Percentiles rank a stretch among this genome's conserved stretches.
phyloP scores from a whole-genome alignment of 805 yeast genomes.

The Tetrapisispora namnaoensis region DNA sequence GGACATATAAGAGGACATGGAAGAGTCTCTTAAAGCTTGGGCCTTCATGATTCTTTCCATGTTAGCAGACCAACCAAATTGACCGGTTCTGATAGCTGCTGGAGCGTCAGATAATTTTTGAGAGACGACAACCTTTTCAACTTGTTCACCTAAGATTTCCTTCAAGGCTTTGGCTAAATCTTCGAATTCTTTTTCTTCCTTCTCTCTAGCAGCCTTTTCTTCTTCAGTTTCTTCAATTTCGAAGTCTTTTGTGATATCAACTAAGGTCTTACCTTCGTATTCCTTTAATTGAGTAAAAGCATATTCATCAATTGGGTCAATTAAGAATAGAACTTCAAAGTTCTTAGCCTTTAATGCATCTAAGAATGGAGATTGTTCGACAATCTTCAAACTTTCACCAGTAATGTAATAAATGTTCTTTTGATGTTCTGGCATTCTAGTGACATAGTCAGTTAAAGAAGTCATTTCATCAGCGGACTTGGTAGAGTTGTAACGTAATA shows the following conservation, averaged over 20 bases:
- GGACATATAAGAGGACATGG: constrained; percentile 99
- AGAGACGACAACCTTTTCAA: constrained; percentile 97
- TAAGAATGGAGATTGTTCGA: constrained; percentile 98
- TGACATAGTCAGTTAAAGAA: constrained; percentile 92
- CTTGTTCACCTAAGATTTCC: constrained; percentile 96
- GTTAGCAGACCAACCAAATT: constrained; percentile 99
- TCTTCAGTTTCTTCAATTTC: constrained; percentile 98
- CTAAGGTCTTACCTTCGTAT: constrained; percentile 97
- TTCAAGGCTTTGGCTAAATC: constrained; percentile 90
- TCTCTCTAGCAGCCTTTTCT: constrained; percentile 91
- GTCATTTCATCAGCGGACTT: constrained; percentile 90
- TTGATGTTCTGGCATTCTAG: constrained; percentile 99
- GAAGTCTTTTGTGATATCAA: constrained; percentile 97
- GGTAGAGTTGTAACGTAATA: constrained; percentile 94
- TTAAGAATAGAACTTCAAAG: constrained; percentile 95
- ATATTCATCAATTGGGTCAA: constrained; percentile 99
- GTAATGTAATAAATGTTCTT: constrained; percentile 99
- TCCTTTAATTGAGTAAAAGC: constrained; percentile 99
- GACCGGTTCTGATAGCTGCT: constrained; percentile 99
- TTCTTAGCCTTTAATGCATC: constrained; percentile 97
- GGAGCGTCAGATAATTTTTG: constrained; percentile 97
- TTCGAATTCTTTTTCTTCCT: constrained; percentile 86
- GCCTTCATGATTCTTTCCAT: constrained; percentile 99
- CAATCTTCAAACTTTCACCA: constrained; percentile 96
- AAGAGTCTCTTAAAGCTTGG: constrained; percentile 96